Conservation (phyloP, 2,329 filamentous ascomycete species). For the Orbilia javanica region DNA sequence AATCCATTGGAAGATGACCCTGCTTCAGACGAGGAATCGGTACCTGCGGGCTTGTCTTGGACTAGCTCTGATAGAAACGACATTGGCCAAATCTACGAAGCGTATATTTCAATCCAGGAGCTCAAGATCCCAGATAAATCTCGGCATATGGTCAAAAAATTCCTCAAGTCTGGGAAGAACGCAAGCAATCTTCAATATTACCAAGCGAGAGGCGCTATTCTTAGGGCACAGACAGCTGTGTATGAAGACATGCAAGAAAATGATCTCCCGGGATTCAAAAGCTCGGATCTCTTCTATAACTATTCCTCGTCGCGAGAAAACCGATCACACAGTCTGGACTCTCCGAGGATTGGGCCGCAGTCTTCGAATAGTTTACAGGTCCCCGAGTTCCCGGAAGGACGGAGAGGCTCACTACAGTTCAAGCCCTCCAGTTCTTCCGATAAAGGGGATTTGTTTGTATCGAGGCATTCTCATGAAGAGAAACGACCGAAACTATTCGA, state of each 20-base stretch:
- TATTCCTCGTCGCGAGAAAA: conserved; percentile 87
- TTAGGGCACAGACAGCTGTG: conserved; percentile 84
- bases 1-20: conserved; percentile 91
- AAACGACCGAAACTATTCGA: conserved; percentile 47
- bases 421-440: conserved; percentile 29
- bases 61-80: conserved; percentile 86
- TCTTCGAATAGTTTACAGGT: conserved; percentile 43
- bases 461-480: conserved; percentile 61
- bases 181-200: conserved; percentile 86
- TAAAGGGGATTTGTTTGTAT: conserved; percentile 45
- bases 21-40: conserved; percentile 74
- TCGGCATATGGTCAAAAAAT: conserved; percentile 78
- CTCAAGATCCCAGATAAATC: conserved; percentile 80
- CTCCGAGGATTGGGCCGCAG: conserved; percentile 29
- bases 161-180: conserved; percentile 80
- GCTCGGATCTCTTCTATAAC: conserved; percentile 95
- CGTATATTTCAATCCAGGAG: conserved; percentile 85
- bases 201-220: conserved; percentile 81
- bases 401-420: conserved; percentile 42
- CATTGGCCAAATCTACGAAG: conserved; percentile 89
- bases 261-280: conserved; percentile 87
- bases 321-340: conserved; percentile 39
- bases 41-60: conserved; percentile 75
- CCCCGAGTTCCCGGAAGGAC: conserved; percentile 41
- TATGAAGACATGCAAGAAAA: conserved; percentile 85